Conservation (phyloP, 768 basidiomycete species). For the Rossbeevera mucosa region DNA sequence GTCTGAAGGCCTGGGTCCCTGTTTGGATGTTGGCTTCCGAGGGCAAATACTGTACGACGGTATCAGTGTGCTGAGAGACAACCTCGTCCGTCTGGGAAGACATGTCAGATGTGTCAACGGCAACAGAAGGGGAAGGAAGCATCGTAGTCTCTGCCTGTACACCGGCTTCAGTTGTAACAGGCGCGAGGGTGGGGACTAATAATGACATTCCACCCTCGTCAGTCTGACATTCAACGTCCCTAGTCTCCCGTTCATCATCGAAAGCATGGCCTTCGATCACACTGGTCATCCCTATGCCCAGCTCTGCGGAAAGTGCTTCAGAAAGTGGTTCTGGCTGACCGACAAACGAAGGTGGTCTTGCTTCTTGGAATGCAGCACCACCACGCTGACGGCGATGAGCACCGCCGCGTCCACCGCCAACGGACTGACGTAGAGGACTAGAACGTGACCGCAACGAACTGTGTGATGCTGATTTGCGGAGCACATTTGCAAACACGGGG, state of each 20-base stretch:
- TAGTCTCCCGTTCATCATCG: slow-evolving; percentile 45
- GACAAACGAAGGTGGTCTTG: slow-evolving; percentile 65
- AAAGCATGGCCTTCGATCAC: slow-evolving; percentile 37
- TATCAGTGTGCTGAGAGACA: slow-evolving; percentile 32
- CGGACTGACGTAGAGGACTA: slow-evolving; percentile 60
- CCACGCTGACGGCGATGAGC: slow-evolving; percentile 54
- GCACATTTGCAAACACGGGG: slow-evolving; percentile 75
- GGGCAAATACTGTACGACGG: slow-evolving; percentile 46
- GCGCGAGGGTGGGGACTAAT: slow-evolving; percentile 27
- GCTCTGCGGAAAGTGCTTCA: slow-evolving; percentile 65
- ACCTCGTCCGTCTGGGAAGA: slow-evolving; percentile 49
- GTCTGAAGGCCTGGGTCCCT: slow-evolving; percentile 38
- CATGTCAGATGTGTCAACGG: slow-evolving; percentile 30
- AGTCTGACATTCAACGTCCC: slow-evolving; percentile 65
- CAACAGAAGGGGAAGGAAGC: slow-evolving; percentile 11
- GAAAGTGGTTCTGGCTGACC: slow-evolving; percentile 70
- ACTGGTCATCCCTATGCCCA: slow-evolving; percentile 47
- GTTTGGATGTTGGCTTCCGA: slow-evolving; percentile 28
- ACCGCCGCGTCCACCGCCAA: slow-evolving; percentile 47
- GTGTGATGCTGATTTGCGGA: slow-evolving; percentile 49
- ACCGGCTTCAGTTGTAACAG: slow-evolving; percentile 35
- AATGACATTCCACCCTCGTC: slow-evolving; percentile 38
- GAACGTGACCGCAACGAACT: slow-evolving; percentile 41
- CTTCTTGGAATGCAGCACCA: slow-evolving; percentile 66
- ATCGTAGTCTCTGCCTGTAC: slow-evolving; percentile 36